These are phyloP conservation scores for Nannochloropsis oceanica DNA, from an alignment of 108 stramenopile species.

Conservation along the genomic window DNA sequence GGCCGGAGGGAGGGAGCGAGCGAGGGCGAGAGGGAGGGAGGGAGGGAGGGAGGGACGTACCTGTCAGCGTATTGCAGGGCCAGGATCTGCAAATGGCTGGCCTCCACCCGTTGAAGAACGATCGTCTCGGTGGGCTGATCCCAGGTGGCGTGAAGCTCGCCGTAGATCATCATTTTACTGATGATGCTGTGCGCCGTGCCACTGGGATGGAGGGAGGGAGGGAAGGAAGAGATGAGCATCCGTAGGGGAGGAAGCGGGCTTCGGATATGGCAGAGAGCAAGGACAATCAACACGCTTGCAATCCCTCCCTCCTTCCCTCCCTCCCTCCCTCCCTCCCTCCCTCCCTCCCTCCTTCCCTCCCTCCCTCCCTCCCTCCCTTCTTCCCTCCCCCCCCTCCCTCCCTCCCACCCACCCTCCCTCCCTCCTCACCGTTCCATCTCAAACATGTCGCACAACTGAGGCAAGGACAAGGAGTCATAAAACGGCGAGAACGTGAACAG, in stretches of 20 bases:
- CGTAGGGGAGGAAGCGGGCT: no score
- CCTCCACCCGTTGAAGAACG: slow-evolving; percentile 67
- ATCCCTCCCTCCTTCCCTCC: not conserved
- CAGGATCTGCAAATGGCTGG: slow-evolving; percentile 68
- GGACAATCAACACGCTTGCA: no score
- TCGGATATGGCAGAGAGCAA: no score
- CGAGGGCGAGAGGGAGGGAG: no score
- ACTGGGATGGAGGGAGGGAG: no score
- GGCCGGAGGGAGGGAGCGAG: not conserved
- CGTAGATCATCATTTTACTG: slow-evolving; percentile 95
- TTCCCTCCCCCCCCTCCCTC: no score
- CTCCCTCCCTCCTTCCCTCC: not conserved
- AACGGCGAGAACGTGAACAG: slow-evolving; percentile 69
- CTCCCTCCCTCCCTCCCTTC: not conserved
- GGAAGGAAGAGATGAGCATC: no score
- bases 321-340: not conserved
- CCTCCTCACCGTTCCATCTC: slow-evolving; percentile 70
- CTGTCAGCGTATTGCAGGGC: slow-evolving; percentile 85
- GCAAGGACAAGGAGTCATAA: slow-evolving; percentile 77
- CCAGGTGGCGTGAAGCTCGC: slow-evolving; percentile 87
- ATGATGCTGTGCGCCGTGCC: slow-evolving; percentile 67
- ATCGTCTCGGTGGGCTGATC: slow-evolving; percentile 94
- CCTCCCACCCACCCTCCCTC: no score
- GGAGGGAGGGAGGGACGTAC: no score
- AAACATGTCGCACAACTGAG: slow-evolving; percentile 83